Base-by-base conservation (phyloP, 2,329 filamentous ascomycete genomes). In the Diaporthe ampelina region DNA sequence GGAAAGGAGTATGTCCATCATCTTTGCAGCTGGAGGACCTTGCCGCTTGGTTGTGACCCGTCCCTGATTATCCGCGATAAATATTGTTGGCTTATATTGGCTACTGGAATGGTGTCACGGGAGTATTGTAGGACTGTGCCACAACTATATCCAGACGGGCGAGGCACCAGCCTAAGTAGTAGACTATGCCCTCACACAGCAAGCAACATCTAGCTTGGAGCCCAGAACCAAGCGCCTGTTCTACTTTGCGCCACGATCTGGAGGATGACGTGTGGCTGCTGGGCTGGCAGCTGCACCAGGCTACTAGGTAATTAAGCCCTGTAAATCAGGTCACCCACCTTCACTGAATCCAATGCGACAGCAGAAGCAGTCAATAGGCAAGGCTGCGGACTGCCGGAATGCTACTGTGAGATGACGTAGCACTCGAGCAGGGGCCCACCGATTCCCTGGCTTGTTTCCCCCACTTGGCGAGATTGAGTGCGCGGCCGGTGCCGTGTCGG, bases 1-100 rank as follows among this genome's bases (percentile, higher is more conserved):
- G 1, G 93, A 94, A 73, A 95, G 86, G 65, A 95, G 85, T 32
- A 94, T 83, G 79, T 93, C 91, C 87, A 94, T 91, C 37, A 75
- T 81, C 77, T 71, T 79, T 74, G 54, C 56, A 58, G 26, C 50
- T 70, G 35, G 21, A 37, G 45, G 11, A 61, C 26, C 54, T 29
- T 45, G 17, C 43, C 24, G 61, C 24, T 50, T 15, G 19, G 26
- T 9, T 10, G 61, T 50, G 40, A n/a, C 43, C 61, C 35, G 21
- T 24, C 40, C 26, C n/a, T 35, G 17, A 0, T 3, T 67, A 26
- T 35, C 7, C 17, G 29, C 21, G 21, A 19, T 21, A 29, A 26
- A 15, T 43, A 10, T 17, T 26, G n/a, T 26, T 52, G 63, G 19
- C 19, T 19, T 65, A 21, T 11, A 54, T 40, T 11, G 15, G 29